Percentiles rank a stretch among this genome's conserved stretches.
These are phyloP conservation scores for Daucus carota DNA, from an alignment of 129 eudicot species.

Conservation along the genomic window DH1_v3.0 NC_030384.2:33200501-33201000, in stretches of 20 bases:
- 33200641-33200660: background rate
- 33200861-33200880: too few species aligned
- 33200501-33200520: too few species aligned
- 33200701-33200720: background rate
- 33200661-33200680: slow-evolving; percentile 1
- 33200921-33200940: too few species aligned
- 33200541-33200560: background rate
- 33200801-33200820: too few species aligned
- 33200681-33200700: background rate
- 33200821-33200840: too few species aligned
- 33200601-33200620: background rate
- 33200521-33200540: background rate
- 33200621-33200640: background rate
- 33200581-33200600: background rate
- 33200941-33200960: too few species aligned
- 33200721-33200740: background rate
- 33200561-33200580: background rate
- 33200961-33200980: too few species aligned
- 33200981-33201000: too few species aligned
- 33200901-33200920: too few species aligned
- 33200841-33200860: too few species aligned
- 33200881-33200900: too few species aligned
- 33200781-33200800: background rate
- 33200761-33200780: background rate
- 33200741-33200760: background rate